A percentile compares a stretch with the other conserved stretches of the same genome.
Evolutionary conservation across 2,329 filamentous ascomycete species (phyloP).

Genomic region (Didymella pomorum): DNA sequence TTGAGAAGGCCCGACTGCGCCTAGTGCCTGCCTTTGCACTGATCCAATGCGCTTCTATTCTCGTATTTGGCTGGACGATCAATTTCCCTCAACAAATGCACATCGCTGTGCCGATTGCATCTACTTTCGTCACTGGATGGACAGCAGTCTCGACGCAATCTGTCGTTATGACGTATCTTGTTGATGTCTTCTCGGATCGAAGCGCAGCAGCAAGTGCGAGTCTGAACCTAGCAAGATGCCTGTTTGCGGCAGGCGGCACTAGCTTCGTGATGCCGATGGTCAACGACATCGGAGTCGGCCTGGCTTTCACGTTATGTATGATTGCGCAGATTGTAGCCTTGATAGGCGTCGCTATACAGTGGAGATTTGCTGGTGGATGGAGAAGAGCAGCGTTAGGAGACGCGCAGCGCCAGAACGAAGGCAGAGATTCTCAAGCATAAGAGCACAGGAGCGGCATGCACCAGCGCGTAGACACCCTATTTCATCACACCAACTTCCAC

Average conservation of each 20-base stretch:
- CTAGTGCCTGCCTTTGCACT: background rate
- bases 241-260: background rate
- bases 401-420: background rate
- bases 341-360: background rate
- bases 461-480: too few species aligned
- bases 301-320: background rate
- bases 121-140: background rate
- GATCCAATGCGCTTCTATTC: background rate
- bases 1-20: background rate
- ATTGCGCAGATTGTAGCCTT: background rate
- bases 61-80: background rate
- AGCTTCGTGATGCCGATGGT: background rate
- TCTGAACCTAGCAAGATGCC: background rate
- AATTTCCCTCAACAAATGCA: background rate
- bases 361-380: background rate
- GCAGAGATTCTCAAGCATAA: too few species aligned
- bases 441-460: too few species aligned
- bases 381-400: background rate
- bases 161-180: background rate
- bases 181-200: background rate
- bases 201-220: background rate
- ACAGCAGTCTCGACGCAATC: background rate
- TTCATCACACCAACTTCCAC: too few species aligned
- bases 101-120: background rate
- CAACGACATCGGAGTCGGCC: background rate